Evolutionary conservation across 768 basidiomycete genomes (phyloP).

Genomic region (Crucibulum laeve): DNA sequence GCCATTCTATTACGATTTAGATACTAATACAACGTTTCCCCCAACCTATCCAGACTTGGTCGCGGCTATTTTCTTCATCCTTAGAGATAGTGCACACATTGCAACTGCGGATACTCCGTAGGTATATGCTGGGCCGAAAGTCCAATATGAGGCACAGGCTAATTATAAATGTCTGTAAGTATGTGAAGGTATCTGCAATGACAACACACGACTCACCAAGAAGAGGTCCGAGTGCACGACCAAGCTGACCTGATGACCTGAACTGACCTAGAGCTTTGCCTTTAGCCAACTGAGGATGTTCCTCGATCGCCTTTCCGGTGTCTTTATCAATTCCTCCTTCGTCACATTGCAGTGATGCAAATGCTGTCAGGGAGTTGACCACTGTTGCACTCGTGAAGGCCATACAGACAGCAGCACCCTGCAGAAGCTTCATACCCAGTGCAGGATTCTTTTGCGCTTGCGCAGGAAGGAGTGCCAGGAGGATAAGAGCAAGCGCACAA

Average conservation of each 20-base stretch:
- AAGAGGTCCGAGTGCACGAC: conserved; percentile 87
- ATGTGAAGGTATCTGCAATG: conserved; percentile 7
- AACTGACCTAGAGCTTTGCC: conserved; percentile 83
- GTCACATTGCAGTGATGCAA: conserved; percentile 89
- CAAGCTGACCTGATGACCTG: conserved; percentile 91
- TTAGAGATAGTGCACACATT: conserved; percentile 55
- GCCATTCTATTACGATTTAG: conserved; percentile 13
- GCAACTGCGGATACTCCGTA: conserved; percentile 61
- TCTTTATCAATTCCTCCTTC: conserved; percentile 53
- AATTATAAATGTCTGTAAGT: conserved; percentile 10
- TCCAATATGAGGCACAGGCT: conserved; percentile 90
- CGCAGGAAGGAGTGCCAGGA: conserved; percentile 70
- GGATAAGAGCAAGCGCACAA: conserved; percentile 65
- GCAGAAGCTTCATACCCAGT: conserved; percentile 49
- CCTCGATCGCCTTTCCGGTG: conserved; percentile 49
- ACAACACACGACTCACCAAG: conserved; percentile 49
- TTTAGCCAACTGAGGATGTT: conserved; percentile 71
- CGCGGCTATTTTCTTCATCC: conserved; percentile 49
- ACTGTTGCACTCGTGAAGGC: conserved; percentile 96
- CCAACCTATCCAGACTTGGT: conserved; percentile 32
- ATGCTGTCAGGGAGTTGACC: conserved; percentile 88
- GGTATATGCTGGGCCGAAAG: conserved; percentile 77
- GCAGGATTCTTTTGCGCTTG: conserved; percentile 36
- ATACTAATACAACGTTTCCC: conserved; percentile 6
- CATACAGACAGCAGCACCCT: conserved; percentile 75